Evolutionary conservation across 257 asterid genomes (phyloP).

Genomic region (Gentiana straminea): DNA sequence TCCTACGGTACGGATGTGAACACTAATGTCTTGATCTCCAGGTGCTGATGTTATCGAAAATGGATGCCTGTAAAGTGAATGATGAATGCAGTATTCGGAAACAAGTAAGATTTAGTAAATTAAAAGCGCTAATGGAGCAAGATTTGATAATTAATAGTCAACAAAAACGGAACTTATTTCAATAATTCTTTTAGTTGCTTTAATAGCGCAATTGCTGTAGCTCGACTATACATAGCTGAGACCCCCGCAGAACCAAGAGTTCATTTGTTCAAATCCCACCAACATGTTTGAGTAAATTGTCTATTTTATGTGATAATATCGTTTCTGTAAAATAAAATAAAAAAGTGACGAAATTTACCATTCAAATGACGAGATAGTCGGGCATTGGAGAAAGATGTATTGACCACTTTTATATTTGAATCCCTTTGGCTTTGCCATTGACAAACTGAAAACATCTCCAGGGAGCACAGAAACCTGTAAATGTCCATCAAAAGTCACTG

Average conservation of each 20-base stretch:
- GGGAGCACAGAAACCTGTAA: slow-evolving; percentile 87
- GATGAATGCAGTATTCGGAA: not conserved
- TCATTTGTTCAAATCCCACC: too few relatives aligned
- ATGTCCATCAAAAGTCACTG: slow-evolving; percentile 9
- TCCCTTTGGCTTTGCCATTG: slow-evolving; percentile 76
- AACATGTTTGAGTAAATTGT: too few relatives aligned
- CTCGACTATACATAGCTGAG: too few relatives aligned
- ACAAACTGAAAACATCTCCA: slow-evolving; percentile 85
- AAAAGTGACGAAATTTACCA: slow-evolving; percentile 32
- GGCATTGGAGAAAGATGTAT: slow-evolving; percentile 73
- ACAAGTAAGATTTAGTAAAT: too few relatives aligned
- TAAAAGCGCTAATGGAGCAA: too few relatives aligned
- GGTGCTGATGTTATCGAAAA: slow-evolving; percentile 97
- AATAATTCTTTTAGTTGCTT: too few relatives aligned
- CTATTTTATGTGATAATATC: too few relatives aligned
- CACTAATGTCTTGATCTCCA: slow-evolving; percentile 70
- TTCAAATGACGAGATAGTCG: slow-evolving; percentile 74
- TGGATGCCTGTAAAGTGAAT: slow-evolving; percentile 64
- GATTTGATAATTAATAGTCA: too few relatives aligned
- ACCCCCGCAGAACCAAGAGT: too few relatives aligned
- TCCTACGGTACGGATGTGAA: slow-evolving; percentile 83
- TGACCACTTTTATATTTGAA: slow-evolving; percentile 89
- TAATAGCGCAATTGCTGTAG: too few relatives aligned
- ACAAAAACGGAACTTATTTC: too few relatives aligned
- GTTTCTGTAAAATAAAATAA: not conserved